phyloP scores from a whole-genome alignment of 139 green algal genomes.

The Tetraselmis chui region DNA sequence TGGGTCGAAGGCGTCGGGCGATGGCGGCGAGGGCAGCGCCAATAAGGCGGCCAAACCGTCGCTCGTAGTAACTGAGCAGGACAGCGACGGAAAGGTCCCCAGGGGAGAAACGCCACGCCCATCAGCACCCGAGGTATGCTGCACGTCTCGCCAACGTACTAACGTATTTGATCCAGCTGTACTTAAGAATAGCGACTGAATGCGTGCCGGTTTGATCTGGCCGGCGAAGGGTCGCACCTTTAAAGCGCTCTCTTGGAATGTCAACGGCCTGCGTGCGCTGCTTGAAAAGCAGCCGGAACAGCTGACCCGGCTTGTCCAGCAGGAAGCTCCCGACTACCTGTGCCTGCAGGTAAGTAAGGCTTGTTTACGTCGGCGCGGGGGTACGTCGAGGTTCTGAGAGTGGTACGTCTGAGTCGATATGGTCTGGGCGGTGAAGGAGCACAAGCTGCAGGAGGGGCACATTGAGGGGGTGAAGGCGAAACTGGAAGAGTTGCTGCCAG shows the following conservation, averaged over 20 bases:
- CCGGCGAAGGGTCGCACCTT: neutral
- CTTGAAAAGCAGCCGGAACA: constrained; percentile 9
- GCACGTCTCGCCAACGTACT: neutral
- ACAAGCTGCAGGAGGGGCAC: constrained; percentile 27
- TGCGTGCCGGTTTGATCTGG: neutral
- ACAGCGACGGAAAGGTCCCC: neutral
- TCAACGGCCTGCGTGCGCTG: constrained; percentile 16
- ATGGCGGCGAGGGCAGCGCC: neutral
- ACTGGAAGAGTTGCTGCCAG: constrained; percentile 14
- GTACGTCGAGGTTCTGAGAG: too few relatives aligned
- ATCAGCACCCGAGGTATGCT: neutral
- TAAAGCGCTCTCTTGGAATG: constrained; percentile 17
- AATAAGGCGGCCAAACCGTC: neutral
- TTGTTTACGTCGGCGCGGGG: too few relatives aligned
- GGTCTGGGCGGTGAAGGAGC: too few relatives aligned
- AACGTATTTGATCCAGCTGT: neutral
- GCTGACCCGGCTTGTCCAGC: neutral
- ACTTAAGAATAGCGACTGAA: neutral
- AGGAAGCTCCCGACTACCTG: constrained; percentile 13
- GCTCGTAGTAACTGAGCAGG: neutral
- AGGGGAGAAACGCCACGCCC: neutral
- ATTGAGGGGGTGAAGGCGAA: neutral
- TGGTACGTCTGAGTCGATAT: too few relatives aligned
- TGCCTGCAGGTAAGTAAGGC: constrained; percentile 8
- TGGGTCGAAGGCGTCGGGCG: too few relatives aligned